Evolutionary conservation across 2,329 filamentous ascomycete species (phyloP).

Genomic region (Fusarium citri): DNA sequence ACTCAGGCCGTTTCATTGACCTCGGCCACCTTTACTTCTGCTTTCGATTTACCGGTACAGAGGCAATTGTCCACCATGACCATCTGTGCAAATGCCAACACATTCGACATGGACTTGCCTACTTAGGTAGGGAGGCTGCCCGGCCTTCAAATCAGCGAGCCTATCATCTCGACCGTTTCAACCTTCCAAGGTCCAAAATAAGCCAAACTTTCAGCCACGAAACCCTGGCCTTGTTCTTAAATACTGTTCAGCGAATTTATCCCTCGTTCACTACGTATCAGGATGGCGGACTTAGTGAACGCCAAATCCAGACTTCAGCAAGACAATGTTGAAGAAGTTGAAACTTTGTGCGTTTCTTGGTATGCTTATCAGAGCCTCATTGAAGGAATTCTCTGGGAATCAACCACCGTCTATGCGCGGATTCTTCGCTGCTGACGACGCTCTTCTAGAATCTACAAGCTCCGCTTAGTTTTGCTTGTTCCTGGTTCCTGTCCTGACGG

Average conservation of each 20-base stretch:
- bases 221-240: background rate
- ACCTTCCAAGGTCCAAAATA: background rate
- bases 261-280: background rate
- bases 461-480: conserved; percentile 30
- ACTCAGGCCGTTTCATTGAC: background rate
- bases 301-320: conserved; percentile 6
- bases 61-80: conserved; percentile 1
- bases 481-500: conserved; percentile 42
- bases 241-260: background rate
- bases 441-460: conserved; percentile 15
- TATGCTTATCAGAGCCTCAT: background rate
- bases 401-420: background rate
- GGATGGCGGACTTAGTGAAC: background rate
- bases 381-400: background rate
- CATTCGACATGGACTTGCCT: conserved; percentile 15
- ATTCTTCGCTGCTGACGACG: background rate
- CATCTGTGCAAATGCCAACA: conserved; percentile 4
- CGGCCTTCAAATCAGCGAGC: conserved; percentile 2
- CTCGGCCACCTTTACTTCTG: conserved; percentile 1
- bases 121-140: conserved; percentile 7
- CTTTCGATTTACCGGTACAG: background rate
- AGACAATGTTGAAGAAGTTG: conserved; percentile 18
- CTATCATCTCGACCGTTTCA: conserved; percentile 8
- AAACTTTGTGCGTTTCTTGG: background rate
- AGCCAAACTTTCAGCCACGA: conserved; percentile 3